phyloP scores from a whole-genome alignment of 495 filamentous ascomycete genomes.

The Penicillium manginii region DNA sequence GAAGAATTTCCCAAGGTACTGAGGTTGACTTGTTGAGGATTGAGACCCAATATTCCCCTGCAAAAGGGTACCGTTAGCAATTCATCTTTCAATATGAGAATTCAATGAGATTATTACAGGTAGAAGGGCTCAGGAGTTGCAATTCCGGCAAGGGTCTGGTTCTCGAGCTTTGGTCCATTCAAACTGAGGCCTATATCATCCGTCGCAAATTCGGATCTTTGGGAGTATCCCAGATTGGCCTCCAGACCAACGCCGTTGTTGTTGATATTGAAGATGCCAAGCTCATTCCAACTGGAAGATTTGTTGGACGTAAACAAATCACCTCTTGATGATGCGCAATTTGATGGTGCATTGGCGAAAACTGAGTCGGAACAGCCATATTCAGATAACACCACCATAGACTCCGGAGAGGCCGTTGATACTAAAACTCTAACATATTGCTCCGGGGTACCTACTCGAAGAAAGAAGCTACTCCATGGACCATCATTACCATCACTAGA shows the following conservation, averaged over 20 bases:
- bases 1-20: slow-evolving; percentile 23
- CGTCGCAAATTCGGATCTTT: slow-evolving; percentile 19
- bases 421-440: slow-evolving; percentile 23
- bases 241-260: slow-evolving; percentile 24
- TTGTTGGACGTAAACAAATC: slow-evolving; percentile 21
- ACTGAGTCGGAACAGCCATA: slow-evolving; percentile 26
- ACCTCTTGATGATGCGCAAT: slow-evolving; percentile 25
- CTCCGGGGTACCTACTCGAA: slow-evolving; percentile 21
- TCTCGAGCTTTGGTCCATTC: slow-evolving; percentile 16
- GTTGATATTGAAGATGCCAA: slow-evolving; percentile 21
- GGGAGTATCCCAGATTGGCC: slow-evolving; percentile 24
- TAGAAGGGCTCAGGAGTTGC: slow-evolving; percentile 25
- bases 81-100: background rate
- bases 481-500: slow-evolving; percentile 29
- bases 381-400: slow-evolving; percentile 26
- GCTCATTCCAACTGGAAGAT: slow-evolving; percentile 22
- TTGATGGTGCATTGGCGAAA: slow-evolving; percentile 16
- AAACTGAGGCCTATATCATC: slow-evolving; percentile 18
- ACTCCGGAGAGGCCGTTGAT: slow-evolving; percentile 29
- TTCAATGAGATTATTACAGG: slow-evolving; percentile 14
- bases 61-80: background rate
- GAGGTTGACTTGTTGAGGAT: slow-evolving; percentile 24
- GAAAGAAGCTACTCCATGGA: slow-evolving; percentile 27
- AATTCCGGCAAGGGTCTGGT: slow-evolving; percentile 27
- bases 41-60: slow-evolving; percentile 25